Base-by-base conservation (phyloP, 2,329 filamentous ascomycete genomes). In the Pleoardoris graminearum region DNA sequence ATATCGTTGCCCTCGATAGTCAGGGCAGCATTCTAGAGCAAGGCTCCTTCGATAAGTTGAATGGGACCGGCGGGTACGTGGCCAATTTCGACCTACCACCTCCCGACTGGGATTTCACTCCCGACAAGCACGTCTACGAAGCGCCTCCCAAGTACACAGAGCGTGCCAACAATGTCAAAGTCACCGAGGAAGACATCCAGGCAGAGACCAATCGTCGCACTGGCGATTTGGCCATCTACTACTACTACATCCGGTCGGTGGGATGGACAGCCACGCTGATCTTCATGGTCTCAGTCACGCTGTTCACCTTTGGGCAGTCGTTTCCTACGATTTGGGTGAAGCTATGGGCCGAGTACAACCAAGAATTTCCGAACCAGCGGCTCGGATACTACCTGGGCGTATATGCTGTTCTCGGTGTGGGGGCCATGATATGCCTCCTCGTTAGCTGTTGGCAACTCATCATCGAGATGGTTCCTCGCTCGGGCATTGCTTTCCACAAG, bases 401-500 rank as follows among this genome's bases (percentile, higher is more conserved):
- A 22, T 72, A 72, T 41, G 60, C 59, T 2, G 61, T 65, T 50
- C 59, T 71, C 35, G 67, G 67, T 44, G 65, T 49, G 1, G 32
- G 64, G 2, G 61, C 68, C 1, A 55, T 71, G 33, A 41, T 61
- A 29, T 70, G 70, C 52, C 52, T 71, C 16, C 58, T 66, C 12
- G 47, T 70, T 37, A 68, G 66, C 51, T 66, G 65, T 51, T 70
- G 69, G 70, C 76, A 80, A 63, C 71, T 82, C 56, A 77, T 82
- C 41, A 77, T 82, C 27, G 76, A 70, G 3, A 82, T 83, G 77
- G 77, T 82, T 3, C 80, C 80, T 3, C 76, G 75, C 25, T 81
- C 80, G n/a, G 79, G 78, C 3, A 73, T 76, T 48, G 72, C 60
- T 37, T 79, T 83, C 51, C 81, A 83, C 54, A 69, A 70, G 45